phyloP scores from a whole-genome alignment of 2,329 filamentous ascomycete genomes.

The Alternaria infectoria region DNA sequence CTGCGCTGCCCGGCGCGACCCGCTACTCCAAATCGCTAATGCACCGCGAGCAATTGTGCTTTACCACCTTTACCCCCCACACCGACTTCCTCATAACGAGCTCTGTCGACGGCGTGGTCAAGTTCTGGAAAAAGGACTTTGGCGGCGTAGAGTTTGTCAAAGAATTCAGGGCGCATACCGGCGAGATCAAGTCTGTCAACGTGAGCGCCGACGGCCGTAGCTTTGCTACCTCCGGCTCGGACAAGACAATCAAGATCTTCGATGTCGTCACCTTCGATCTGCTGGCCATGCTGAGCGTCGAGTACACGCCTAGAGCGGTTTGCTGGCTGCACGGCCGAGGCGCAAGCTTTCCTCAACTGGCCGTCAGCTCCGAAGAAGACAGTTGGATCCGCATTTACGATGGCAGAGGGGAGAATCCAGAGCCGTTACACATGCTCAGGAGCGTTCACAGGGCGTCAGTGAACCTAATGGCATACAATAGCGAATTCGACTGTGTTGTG shows the following conservation, averaged over 20 bases:
- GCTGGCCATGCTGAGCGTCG: constrained; percentile 72
- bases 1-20: constrained; percentile 77
- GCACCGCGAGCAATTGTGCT: constrained; percentile 95
- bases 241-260: constrained; percentile 80
- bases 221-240: constrained; percentile 85
- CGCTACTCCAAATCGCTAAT: constrained; percentile 96
- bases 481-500: constrained; percentile 84
- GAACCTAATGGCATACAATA: constrained; percentile 86
- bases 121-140: constrained; percentile 98
- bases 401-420: constrained; percentile 79
- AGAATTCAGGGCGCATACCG: constrained; percentile 89
- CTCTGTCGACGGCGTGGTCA: constrained; percentile 93
- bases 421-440: constrained; percentile 77
- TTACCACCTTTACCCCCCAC: constrained; percentile 83
- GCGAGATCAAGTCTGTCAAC: constrained; percentile 82
- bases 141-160: constrained; percentile 97
- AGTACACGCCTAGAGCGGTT: constrained; percentile 75
- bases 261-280: constrained; percentile 78
- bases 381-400: constrained; percentile 84
- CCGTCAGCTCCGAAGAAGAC: constrained; percentile 77
- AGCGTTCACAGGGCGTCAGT: constrained; percentile 83
- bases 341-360: constrained; percentile 84
- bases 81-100: constrained; percentile 97
- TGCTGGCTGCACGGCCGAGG: constrained; percentile 91
- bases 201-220: constrained; percentile 89